Base-by-base conservation (phyloP, 768 basidiomycete species). In the Hypholoma sublateritium region DNA sequence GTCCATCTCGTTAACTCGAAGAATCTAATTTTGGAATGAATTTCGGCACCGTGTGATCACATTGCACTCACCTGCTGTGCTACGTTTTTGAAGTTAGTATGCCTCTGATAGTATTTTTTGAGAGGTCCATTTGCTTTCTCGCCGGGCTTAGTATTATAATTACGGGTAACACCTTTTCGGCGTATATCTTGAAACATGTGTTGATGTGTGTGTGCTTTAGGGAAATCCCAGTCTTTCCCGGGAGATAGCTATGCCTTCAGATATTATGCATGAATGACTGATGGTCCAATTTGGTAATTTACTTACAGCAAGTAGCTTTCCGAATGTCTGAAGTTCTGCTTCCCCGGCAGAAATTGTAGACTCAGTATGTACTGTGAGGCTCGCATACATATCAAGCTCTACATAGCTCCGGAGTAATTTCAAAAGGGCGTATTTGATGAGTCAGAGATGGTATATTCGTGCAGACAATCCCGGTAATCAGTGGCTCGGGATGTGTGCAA, bases 81-180 rank as follows among this genome's bases (percentile, higher is more conserved):
- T 19, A 74, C 62, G 55, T 74, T 51, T 42, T 71, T 71, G 60
- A 70, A 71, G 53, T 77, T 75, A 2, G 70, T 70, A 5, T 60
- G 59, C 1, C 35, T 17, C 3, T 56, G 61, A 49, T 73, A 75
- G 12, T 57, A 61, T 4, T 57, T 61, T 44, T 70, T 71, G 6
- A 72, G 41, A 1, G 65, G 46, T 1, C 67, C 56, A 59, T 77
- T 72, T n/a, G 67, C 56, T 3, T 66, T 59, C 47, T 77, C 73
- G 53, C 69, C 71, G 0, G 62, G 61, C 48, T 65, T 61, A 1
- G 70, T 75, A 32, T 69, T 73, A 43, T 70, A 75, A 36, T 72
- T 72, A 0, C 50, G 49, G 0, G 69, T 62, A 0, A 51, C 69
- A 12, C 74, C 76, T 32, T 76, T 76, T 0, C 4, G 28, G 22